Percentiles rank a stretch among this genome's conserved stretches.
These are phyloP conservation scores for Tetradesmus lagerheimii DNA, from an alignment of 139 green algal genomes.

Conservation along the genomic window DNA sequence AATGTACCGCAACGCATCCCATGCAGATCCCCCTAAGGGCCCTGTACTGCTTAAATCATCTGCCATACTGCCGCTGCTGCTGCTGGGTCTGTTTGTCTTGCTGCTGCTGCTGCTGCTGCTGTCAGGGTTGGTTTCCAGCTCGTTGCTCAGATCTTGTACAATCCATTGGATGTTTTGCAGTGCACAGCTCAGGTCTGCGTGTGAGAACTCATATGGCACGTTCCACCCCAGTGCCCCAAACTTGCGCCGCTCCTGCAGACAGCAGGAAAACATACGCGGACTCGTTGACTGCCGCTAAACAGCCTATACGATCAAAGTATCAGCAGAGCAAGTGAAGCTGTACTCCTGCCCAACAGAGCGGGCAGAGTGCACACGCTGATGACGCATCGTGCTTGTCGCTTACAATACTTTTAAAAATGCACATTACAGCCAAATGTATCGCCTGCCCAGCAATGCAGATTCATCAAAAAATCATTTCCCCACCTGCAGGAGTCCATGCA, in stretches of 20 bases:
- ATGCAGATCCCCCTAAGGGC: constrained; percentile 60
- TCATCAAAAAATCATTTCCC: no score
- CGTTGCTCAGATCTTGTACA: not conserved
- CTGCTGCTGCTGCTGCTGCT: not conserved
- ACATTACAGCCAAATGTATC: no score
- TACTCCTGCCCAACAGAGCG: no score
- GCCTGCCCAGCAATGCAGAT: no score
- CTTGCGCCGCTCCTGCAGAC: constrained; percentile 71
- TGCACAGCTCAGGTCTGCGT: constrained; percentile 79
- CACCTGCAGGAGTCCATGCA: constrained; percentile 79
- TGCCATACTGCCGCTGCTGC: not conserved
- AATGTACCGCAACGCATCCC: constrained; percentile 82
- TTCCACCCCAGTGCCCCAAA: constrained; percentile 91
- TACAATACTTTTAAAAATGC: no score
- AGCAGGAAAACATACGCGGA: not conserved
- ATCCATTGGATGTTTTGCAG: constrained; percentile 58
- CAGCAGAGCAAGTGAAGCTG: no score
- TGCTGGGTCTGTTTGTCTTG: not conserved
- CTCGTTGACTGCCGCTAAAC: no score
- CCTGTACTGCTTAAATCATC: not conserved
- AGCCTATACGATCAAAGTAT: no score
- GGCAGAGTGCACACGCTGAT: no score
- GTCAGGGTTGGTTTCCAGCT: not conserved
- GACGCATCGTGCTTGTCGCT: no score
- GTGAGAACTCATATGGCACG: constrained; percentile 86